Evolutionary conservation across 1,139 yeast species (phyloP).

Genomic region (Sugiyamaella sp.): DNA sequence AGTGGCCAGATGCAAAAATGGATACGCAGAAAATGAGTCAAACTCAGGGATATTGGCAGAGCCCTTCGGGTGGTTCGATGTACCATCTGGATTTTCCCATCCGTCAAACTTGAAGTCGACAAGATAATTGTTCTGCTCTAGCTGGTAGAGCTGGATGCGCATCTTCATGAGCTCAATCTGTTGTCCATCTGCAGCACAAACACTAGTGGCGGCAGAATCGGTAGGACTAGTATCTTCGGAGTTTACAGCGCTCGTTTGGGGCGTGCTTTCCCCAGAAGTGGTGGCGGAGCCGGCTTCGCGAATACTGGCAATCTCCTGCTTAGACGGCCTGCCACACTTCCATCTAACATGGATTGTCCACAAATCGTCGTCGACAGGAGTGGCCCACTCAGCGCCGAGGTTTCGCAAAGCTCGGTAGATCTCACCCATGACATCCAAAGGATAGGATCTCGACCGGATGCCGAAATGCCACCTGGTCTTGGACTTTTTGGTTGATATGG

Average conservation of each 20-base stretch:
- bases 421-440: slow-evolving; percentile 98
- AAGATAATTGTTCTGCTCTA: slow-evolving; percentile 92
- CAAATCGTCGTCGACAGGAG: slow-evolving; percentile 82
- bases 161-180: slow-evolving; percentile 88
- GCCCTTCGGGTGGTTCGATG: slow-evolving; percentile 32
- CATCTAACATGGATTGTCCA: slow-evolving; percentile 98
- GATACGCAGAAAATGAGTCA: slow-evolving; percentile 87
- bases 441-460: slow-evolving; percentile 92
- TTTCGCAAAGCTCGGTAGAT: slow-evolving; percentile 91
- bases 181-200: slow-evolving; percentile 23
- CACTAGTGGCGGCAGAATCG: slow-evolving; percentile 9
- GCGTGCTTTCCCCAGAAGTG: slow-evolving; percentile 18
- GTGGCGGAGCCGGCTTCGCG: slow-evolving; percentile 9
- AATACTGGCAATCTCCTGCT: slow-evolving; percentile 24
- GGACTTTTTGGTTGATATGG: slow-evolving; percentile 78
- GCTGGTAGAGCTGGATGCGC: slow-evolving; percentile 94
- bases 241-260: slow-evolving; percentile 7
- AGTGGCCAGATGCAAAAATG: slow-evolving; percentile 90
- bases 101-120: slow-evolving; percentile 99
- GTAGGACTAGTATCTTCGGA: slow-evolving; percentile 17
- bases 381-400: slow-evolving; percentile 98
- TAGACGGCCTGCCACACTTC: slow-evolving; percentile 65
- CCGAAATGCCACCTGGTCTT: slow-evolving; percentile 99
- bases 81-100: slow-evolving; percentile 59
- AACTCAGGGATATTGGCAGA: slow-evolving; percentile 38